A percentile compares a stretch with the other conserved stretches of the same genome.
These are phyloP conservation scores for Cornus suecica DNA, from an alignment of 148 eudicot genomes.

Conservation along the genomic window DNA sequence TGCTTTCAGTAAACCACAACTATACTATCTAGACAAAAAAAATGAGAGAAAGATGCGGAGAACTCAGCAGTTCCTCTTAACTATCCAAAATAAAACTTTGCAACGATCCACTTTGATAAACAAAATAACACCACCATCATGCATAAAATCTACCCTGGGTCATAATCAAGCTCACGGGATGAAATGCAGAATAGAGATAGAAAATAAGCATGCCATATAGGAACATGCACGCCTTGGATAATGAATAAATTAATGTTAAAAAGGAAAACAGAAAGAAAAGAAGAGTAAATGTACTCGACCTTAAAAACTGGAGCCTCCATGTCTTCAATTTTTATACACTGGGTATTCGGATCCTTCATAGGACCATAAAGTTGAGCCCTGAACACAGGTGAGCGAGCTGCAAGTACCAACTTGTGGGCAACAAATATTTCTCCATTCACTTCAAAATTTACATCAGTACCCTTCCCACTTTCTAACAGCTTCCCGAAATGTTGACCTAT, in stretches of 20 bases:
- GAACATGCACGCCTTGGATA: not conserved
- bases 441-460: slow-evolving; percentile 41
- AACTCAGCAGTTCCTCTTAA: no score
- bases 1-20: not conserved
- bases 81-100: not conserved
- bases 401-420: slow-evolving; percentile 52
- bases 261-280: no score
- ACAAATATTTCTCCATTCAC: slow-evolving; percentile 45
- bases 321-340: slow-evolving; percentile 42
- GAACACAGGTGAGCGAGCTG: slow-evolving; percentile 55
- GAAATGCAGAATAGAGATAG: not conserved
- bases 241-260: not conserved
- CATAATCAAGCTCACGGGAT: not conserved
- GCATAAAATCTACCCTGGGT: not conserved
- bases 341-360: slow-evolving; percentile 44
- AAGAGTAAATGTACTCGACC: slow-evolving; percentile 22
- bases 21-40: not conserved
- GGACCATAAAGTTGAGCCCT: slow-evolving; percentile 54
- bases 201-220: not conserved
- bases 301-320: slow-evolving; percentile 46
- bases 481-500: slow-evolving; percentile 51
- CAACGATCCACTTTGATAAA: not conserved
- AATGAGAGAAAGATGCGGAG: not conserved
- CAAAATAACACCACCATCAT: not conserved
- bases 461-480: slow-evolving; percentile 45